phyloP scores from a whole-genome alignment of 192 early-diverging fungal genomes.

The Pecoramyces ruminantium region DNA sequence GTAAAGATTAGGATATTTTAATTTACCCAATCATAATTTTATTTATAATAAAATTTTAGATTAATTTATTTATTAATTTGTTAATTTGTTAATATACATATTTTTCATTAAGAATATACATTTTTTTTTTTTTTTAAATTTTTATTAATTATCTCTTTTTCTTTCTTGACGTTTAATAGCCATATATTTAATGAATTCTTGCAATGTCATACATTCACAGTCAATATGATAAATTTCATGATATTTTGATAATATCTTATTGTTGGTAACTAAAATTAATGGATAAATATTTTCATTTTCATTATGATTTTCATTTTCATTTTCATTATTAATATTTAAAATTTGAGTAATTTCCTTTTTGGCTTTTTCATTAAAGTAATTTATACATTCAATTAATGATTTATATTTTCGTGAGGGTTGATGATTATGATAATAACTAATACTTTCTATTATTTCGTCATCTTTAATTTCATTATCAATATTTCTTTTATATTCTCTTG shows the following conservation, averaged over 20 bases:
- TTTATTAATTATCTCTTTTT: background rate
- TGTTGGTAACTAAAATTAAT: background rate
- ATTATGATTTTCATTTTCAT: background rate
- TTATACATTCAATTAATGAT: background rate
- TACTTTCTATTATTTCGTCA: background rate
- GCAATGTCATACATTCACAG: background rate
- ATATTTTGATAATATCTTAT: background rate
- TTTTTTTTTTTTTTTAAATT: no score
- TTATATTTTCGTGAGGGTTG: background rate
- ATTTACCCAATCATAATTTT: no score
- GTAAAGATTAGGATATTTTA: no score
- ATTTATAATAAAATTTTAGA: no score
- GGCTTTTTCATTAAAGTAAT: background rate
- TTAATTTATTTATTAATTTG: no score
- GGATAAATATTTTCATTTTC: background rate
- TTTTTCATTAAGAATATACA: no score
- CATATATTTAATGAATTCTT: background rate
- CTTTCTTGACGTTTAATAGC: background rate
- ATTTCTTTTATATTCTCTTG: background rate
- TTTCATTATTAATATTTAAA: background rate
- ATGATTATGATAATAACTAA: background rate
- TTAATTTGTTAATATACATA: no score
- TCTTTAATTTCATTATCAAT: background rate
- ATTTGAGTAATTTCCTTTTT: background rate
- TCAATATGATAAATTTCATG: background rate